Evolutionary conservation across 1,284 basidiomycete genomes (phyloP).

Genomic region (Xanthoconium separans): DNA sequence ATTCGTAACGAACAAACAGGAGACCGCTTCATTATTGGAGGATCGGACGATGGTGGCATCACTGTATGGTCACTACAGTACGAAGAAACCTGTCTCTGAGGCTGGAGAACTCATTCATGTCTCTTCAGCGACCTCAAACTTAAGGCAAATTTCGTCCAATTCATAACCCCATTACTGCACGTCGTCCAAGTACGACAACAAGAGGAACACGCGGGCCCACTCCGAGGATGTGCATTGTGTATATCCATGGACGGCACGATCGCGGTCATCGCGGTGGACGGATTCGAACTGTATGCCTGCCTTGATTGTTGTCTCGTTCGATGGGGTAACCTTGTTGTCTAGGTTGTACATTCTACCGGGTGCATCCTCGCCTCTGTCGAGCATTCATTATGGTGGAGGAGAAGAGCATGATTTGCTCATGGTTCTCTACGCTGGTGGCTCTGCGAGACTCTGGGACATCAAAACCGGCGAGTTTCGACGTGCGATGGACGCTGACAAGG

Average conservation of each 20-base stretch:
- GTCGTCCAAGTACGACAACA: slow-evolving; percentile 56
- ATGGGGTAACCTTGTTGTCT: not conserved
- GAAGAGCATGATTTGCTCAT: slow-evolving; percentile 62
- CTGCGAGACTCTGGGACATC: slow-evolving; percentile 88
- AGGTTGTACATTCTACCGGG: slow-evolving; percentile 82
- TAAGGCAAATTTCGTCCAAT: slow-evolving; percentile 67
- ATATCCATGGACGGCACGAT: slow-evolving; percentile 80
- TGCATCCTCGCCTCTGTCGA: slow-evolving; percentile 60
- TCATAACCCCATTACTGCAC: slow-evolving; percentile 59
- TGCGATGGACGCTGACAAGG: slow-evolving; percentile 77
- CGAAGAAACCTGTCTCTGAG: slow-evolving; percentile 3
- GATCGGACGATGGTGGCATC: slow-evolving; percentile 72
- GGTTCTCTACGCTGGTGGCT: slow-evolving; percentile 73
- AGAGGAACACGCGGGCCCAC: slow-evolving; percentile 55
- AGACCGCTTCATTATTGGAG: slow-evolving; percentile 63
- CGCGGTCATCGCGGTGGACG: slow-evolving; percentile 75
- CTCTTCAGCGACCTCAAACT: slow-evolving; percentile 55
- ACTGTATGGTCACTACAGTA: slow-evolving; percentile 69
- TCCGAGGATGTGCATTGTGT: slow-evolving; percentile 74
- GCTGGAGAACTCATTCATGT: slow-evolving; percentile 19
- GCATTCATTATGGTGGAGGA: slow-evolving; percentile 62
- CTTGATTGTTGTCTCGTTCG: not conserved
- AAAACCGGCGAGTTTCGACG: slow-evolving; percentile 83
- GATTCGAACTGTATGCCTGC: slow-evolving; percentile 67
- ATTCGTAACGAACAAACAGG: slow-evolving; percentile 55